A percentile compares a stretch with the other conserved stretches of the same genome.
Conservation (phyloP, 176 grass and related monocot species). For the Echinochloa phyllopogon region DNA sequence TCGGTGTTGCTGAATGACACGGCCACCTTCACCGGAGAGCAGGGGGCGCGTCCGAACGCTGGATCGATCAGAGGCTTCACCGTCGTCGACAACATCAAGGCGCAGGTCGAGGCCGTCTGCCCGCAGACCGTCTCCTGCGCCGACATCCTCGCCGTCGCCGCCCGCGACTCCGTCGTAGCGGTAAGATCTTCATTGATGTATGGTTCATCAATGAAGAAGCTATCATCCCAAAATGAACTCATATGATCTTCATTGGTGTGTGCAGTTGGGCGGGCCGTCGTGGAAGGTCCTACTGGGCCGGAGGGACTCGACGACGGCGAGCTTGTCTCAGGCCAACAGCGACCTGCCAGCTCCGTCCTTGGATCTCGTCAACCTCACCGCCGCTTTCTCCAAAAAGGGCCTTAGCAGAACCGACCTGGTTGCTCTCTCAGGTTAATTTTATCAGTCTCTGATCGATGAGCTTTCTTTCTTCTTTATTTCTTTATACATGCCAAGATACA, state of each 20-base stretch:
- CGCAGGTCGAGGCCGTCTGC: constrained; percentile 58
- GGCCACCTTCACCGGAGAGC: constrained; percentile 65
- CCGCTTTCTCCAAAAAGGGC: constrained; percentile 38
- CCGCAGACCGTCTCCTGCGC: constrained; percentile 71
- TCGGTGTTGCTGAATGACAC: constrained; percentile 71
- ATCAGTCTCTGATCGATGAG: not conserved
- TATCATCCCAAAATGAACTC: too few species aligned
- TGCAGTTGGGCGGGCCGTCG: constrained; percentile 57
- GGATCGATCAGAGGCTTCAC: constrained; percentile 58
- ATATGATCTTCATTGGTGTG: not conserved
- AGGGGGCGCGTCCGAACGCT: constrained; percentile 51
- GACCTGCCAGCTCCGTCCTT: constrained; percentile 47
- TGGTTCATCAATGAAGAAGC: too few species aligned
- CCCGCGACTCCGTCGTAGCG: constrained; percentile 75
- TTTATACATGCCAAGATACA: not conserved
- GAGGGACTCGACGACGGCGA: constrained; percentile 58
- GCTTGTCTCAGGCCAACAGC: constrained; percentile 28
- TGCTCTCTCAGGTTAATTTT: constrained; percentile 53
- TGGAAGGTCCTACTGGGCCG: constrained; percentile 54
- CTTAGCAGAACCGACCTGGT: constrained; percentile 59
- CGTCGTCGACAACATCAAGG: constrained; percentile 71
- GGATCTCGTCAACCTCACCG: constrained; percentile 43
- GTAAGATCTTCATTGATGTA: too few species aligned
- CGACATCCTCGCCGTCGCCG: constrained; percentile 77
- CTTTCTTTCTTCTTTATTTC: too few species aligned